Evolutionary conservation across 371 early-diverging fungal species (phyloP), one percentile per base, ranked within the genome.

Genomic region (Nosema granulosis): DNA sequence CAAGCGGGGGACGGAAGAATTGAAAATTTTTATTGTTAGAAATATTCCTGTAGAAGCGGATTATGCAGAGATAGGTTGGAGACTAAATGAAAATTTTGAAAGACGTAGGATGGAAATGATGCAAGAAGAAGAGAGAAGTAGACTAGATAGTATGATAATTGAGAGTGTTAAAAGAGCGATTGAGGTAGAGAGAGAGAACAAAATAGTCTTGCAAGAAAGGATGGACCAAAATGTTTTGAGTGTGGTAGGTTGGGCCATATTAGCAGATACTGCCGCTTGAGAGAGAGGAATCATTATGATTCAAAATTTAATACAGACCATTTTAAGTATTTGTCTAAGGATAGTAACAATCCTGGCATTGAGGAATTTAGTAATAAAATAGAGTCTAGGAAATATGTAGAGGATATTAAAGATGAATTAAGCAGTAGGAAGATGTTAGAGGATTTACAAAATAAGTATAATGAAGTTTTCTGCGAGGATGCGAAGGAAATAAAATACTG

Each of bases 401-500:
- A n/a, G 16, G 16, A 43, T 43, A 9, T 6, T 43, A 43, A 43
- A 16, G 9, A 43, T 9, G 43, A 43, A 16, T 9, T 9, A 43
- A 43, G 16, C 6, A 43, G 43, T 43, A 43, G 16, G 43, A 43
- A 43, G 6, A 16, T 6, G 43, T 43, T 43, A 43, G 43, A 43
- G 6, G 43, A 6, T 6, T 43, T 43, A 16, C 9, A 43, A 43
- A 43, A 16, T 9, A 16, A 43, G 43, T 43, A 9, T 16, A 6
- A 6, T 9, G 16, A 16, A 16, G 43, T 43, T 9, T 43, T 43
- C 16, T 9, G 16, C 9, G 43, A 9, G 16, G 6, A 63, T 31
- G 20, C n/a, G n/a, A n/a, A 61, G 16, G 61, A 61, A 32, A 32
- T 61, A n/a, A 28, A 34, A 24, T 61, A 29, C 34, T 61, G 61